Evolutionary conservation across 2,329 filamentous ascomycete species (phyloP), one percentile per base, ranked within the genome.

Genomic region (Mycosphaerelloides madeirae): DNA sequence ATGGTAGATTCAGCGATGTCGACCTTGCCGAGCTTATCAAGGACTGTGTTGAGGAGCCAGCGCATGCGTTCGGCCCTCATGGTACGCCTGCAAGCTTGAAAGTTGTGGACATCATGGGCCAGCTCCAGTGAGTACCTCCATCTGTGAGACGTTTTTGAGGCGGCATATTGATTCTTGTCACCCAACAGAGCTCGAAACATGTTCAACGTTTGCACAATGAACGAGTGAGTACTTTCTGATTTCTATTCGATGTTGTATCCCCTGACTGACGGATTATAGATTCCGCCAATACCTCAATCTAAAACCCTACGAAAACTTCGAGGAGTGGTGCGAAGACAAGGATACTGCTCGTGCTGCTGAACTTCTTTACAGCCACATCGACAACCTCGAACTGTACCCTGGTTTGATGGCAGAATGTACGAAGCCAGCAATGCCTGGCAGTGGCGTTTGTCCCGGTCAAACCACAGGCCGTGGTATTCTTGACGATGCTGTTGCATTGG

Each of bases 401-500:
- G 78, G 78, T 11, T 55, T 80, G 6, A 71, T 79, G 54, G 68
- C 75, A 7, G 78, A 81, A 59, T 70, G 73, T 42, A 69, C 76
- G 12, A 81, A 81, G 54, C 70, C 72, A 3, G 55, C 75, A 0
- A 72, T 76, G 57, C 53, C 70, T 5, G 70, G 71, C 3, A 68
- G 65, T 52, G 71, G 71, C 51, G 65, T 73, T 19, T 72, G 70
- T 38, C 69, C 70, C 12, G 66, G 67, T 7, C 68, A 73, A 18
- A 72, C 72, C 2, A 70, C 65, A 5, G 68, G 68, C 35, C 66
- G 71, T 43, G 70, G 67, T 34, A 73, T 75, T 39, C 59, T 75
- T 6, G 65, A 71, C 38, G 72, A 75, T 51, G 72, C 72, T n/a
- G 72, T 74, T 1, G 62, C 70, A 6, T 62, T 73, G 3, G 66